Percentiles rank a stretch among this genome's conserved stretches.
Conservation (phyloP, 2,329 filamentous ascomycete genomes). For the Pseudogymnoascus verrucosus region DNA sequence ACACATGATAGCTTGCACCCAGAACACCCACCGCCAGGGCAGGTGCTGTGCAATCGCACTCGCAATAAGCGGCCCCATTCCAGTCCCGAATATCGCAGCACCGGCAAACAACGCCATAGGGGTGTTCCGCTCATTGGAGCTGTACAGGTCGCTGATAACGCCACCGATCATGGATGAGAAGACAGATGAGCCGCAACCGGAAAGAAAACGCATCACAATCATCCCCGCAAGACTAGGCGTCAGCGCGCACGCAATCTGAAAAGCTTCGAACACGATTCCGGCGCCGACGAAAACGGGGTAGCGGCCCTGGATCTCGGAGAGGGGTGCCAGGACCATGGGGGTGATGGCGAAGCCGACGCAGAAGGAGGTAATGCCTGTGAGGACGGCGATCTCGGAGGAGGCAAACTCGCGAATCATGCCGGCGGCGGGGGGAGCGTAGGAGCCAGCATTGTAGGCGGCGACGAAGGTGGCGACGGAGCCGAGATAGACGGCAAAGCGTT, state of each 20-base stretch:
- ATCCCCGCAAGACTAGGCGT: conserved; percentile 64
- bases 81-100: conserved; percentile 68
- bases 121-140: conserved; percentile 69
- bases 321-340: conserved; percentile 81
- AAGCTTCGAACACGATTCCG: conserved; percentile 62
- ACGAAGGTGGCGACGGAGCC: conserved; percentile 69
- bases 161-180: conserved; percentile 92
- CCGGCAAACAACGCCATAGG: conserved; percentile 89
- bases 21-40: conserved; percentile 82
- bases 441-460: conserved; percentile 73
- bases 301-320: conserved; percentile 82
- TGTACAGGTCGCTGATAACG: conserved; percentile 80
- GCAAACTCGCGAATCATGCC: conserved; percentile 60
- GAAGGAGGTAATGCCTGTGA: conserved; percentile 73
- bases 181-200: conserved; percentile 66
- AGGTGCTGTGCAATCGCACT: conserved; percentile 60
- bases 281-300: conserved; percentile 72
- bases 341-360: conserved; percentile 72
- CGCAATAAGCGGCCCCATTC: conserved; percentile 64
- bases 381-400: conserved; percentile 56
- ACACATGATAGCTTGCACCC: conserved; percentile 68
- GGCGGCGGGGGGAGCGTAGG: conserved; percentile 62
- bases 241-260: conserved; percentile 65
- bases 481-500: conserved; percentile 62
- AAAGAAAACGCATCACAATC: conserved; percentile 66